phyloP scores from a whole-genome alignment of 176 grass and related monocot genomes.

The Melocanna baccifera region DNA sequence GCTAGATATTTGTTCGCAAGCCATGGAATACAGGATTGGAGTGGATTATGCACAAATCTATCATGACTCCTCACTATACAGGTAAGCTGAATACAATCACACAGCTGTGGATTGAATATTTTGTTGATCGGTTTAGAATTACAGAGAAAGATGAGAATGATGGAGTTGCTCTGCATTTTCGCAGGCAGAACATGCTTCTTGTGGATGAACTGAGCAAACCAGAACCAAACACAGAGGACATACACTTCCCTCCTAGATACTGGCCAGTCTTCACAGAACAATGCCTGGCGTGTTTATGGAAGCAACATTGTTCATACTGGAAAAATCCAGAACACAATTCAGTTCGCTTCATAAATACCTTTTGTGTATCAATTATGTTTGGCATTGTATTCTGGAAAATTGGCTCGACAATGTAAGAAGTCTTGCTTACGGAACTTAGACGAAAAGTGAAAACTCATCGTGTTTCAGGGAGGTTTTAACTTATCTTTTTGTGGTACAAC shows the following conservation, averaged over 20 bases:
- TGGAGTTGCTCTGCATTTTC: background rate
- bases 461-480: background rate
- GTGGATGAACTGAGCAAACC: constrained; percentile 46
- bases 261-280: constrained; percentile 42
- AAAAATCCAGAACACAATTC: constrained; percentile 65
- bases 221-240: constrained; percentile 36
- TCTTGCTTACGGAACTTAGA: too few relatives aligned
- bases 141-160: background rate
- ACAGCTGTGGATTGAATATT: background rate
- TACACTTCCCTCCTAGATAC: constrained; percentile 44
- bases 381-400: constrained; percentile 57
- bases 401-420: constrained; percentile 51
- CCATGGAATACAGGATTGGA: constrained; percentile 54
- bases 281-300: constrained; percentile 56
- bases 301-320: constrained; percentile 52
- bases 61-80: constrained; percentile 52
- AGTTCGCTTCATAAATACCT: constrained; percentile 48
- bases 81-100: constrained; percentile 26
- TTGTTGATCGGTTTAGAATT: background rate
- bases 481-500: background rate
- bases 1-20: constrained; percentile 67
- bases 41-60: constrained; percentile 62
- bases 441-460: background rate
- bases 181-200: constrained; percentile 65
- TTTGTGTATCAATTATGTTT: constrained; percentile 39